phyloP scores from a whole-genome alignment of 2,329 filamentous ascomycete genomes.

The Fusarium coffeatum region DNA sequence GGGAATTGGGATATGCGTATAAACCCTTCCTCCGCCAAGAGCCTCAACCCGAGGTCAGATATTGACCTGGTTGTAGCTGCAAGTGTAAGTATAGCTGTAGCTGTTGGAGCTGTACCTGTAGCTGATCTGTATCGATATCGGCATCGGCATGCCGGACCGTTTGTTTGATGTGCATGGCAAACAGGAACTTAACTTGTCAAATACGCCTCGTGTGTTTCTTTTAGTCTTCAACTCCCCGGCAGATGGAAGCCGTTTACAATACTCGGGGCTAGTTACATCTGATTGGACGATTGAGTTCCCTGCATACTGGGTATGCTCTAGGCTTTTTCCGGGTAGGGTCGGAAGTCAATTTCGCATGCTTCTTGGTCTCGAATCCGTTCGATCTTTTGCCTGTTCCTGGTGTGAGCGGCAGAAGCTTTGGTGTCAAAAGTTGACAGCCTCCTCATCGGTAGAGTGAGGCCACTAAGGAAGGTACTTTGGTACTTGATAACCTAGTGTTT shows the following conservation, averaged over 20 bases:
- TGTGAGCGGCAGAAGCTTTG: conserved; percentile 13
- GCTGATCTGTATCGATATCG: conserved; percentile 9
- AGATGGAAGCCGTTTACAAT: conserved; percentile 33
- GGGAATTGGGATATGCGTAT: conserved; percentile 3
- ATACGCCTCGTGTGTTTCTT: conserved; percentile 32
- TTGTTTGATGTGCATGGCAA: conserved; percentile 42
- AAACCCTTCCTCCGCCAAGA: conserved; percentile 27
- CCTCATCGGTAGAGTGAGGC: background rate
- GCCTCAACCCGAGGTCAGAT: conserved; percentile 10
- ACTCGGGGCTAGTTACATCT: conserved; percentile 18
- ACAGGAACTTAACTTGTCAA: conserved; percentile 41
- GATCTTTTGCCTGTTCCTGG: conserved; percentile 22
- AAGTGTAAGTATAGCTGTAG: background rate
- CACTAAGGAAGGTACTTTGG: background rate
- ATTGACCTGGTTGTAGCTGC: background rate
- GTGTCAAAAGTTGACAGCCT: conserved; percentile 33
- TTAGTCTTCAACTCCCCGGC: conserved; percentile 29
- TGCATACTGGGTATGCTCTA: conserved; percentile 38
- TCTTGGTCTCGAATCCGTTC: conserved; percentile 22
- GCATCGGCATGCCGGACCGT: conserved; percentile 45
- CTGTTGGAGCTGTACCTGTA: conserved; percentile 1
- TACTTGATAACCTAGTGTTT: background rate
- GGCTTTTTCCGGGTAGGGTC: conserved; percentile 30
- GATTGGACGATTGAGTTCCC: conserved; percentile 44
- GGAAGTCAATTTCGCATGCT: conserved; percentile 26